Percentiles rank a stretch among this genome's conserved stretches.
phyloP scores from a whole-genome alignment of 2,329 filamentous ascomycete genomes.

The Diaporthe vexans region DNA sequence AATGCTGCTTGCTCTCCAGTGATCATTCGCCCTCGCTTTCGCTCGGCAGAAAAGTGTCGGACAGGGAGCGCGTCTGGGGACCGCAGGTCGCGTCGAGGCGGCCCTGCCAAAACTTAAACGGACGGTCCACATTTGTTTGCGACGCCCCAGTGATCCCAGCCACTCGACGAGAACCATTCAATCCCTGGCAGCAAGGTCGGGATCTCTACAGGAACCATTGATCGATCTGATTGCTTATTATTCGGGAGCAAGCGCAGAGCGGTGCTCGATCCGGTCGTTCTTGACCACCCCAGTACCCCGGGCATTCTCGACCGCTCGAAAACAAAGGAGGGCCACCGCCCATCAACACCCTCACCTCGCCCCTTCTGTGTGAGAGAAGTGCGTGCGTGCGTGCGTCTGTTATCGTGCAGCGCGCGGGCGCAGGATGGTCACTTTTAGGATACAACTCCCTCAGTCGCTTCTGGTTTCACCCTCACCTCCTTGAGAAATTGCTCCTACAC shows the following conservation, averaged over 20 bases:
- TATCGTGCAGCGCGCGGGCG: slow-evolving; percentile 40
- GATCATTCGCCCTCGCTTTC: slow-evolving; percentile 25
- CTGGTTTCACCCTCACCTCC: slow-evolving; percentile 29
- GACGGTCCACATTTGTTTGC: slow-evolving; percentile 36
- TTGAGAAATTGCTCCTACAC: slow-evolving; percentile 32
- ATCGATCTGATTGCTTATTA: background rate
- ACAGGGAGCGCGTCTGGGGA: slow-evolving; percentile 33
- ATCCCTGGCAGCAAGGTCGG: slow-evolving; percentile 36
- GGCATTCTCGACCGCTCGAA: slow-evolving; percentile 32
- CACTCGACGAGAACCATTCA: slow-evolving; percentile 33
- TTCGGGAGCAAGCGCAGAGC: slow-evolving; percentile 26
- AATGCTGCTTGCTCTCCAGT: background rate
- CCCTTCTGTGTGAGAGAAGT: background rate
- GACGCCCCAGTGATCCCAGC: slow-evolving; percentile 25
- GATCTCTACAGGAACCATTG: slow-evolving; percentile 32
- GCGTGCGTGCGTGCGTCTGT: slow-evolving; percentile 18
- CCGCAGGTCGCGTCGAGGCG: slow-evolving; percentile 35
- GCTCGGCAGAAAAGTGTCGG: slow-evolving; percentile 20
- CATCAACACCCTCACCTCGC: slow-evolving; percentile 19
- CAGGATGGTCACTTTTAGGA: slow-evolving; percentile 40
- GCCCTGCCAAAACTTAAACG: slow-evolving; percentile 23
- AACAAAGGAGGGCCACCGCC: slow-evolving; percentile 21
- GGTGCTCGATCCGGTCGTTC: slow-evolving; percentile 26
- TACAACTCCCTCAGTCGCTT: slow-evolving; percentile 38
- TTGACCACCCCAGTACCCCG: slow-evolving; percentile 22